Base-by-base conservation (phyloP, 2,329 filamentous ascomycete species). In the Diaporthe caulivora region DNA sequence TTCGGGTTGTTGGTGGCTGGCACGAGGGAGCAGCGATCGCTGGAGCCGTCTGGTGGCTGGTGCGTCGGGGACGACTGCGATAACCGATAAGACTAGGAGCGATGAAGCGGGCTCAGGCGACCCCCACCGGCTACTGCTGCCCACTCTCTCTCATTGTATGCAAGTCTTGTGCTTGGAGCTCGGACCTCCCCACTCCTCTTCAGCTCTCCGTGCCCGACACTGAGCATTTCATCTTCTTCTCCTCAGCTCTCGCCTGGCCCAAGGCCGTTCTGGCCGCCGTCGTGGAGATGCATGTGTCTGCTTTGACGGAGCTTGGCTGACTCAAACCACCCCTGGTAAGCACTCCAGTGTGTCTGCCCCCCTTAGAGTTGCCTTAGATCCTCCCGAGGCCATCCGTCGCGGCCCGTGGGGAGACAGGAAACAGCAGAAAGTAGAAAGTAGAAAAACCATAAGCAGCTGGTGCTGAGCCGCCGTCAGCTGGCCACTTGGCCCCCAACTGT, bases 1-100 rank as follows among this genome's bases (percentile, higher is more conserved):
- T 8, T 40, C 11, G 37, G 37, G 51, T 29, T 17, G 24, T 13
- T 58, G 44, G 69, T 71, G 69, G 69, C 68, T 54, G 69, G 55
- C 55, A 31, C 37, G 54, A 44, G 34, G 31, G 17, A 47, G 53
- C 31, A 49, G 24, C 44, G 24, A 29, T 37, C 44, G 68, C 68
- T 29, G 67, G 68, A 42, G 26, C 68, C 68, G 31, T 53, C 9
- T 21, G 17, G 55, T 62, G 69, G 55, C 34, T 49, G 21, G 44
- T 62, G 69, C 54, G 47, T 11, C 11, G n/a, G n/a, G 17, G 11
- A 2, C 13, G 37, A 11, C 18, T 15, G 21, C 31, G 62, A 67
- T 67, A 53, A 67, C 31, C 21, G 44, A 67, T 53, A 67, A 58
- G 26, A 13, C 29, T 13, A n/a, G 21, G 49, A 17, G 37, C 65